Base-by-base conservation (phyloP, 1,139 yeast genomes). In the Kazachstania sp. region DNA sequence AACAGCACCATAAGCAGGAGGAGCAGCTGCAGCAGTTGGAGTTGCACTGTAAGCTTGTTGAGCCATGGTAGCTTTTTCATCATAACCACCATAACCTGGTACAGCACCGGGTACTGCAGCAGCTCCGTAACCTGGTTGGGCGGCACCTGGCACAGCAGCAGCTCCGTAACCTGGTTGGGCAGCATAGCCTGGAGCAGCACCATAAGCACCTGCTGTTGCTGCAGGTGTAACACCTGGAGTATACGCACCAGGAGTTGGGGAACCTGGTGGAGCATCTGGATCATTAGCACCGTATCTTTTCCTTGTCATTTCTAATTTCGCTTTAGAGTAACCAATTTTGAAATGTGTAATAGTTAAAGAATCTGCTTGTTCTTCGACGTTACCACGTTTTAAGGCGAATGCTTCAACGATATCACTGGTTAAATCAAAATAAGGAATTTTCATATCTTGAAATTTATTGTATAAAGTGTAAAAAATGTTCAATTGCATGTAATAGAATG, bases 401-500 rank as follows among this genome's bases (percentile, higher is more conserved):
- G 92, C 83, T 62, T 86, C 92, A 47, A 84, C 75, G 56, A 92
- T 85, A 64, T 88, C 97, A 45, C 86, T 74, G 46, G 77, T 72
- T 63, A 92, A 72, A 65, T 92, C 95, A 69, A 92, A 92, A 70
- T 92, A 90, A 13, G 97, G 96, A 55, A 92, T 92, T 71, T 92
- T 88, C 84, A 90, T 81, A 65, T 87, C 95, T 68, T 90, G 95
- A 87, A 92, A 86, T 58, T 86, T 77, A 61, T 77, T 83, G 72
- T 86, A 90, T 54, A 92, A 72, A 0, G 97, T 88, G 73, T 92
- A 92, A 69, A 88, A 92, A 51, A 92, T 87, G 72, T 92, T 92
- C 71, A 92, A 77, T 71, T 92, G 99, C 97, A 94, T 92, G 74
- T 82, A 92, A 71, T 92, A 92, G 67, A 92, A 83, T 50, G 94